Percentiles rank a stretch among this genome's conserved stretches.
phyloP scores from a whole-genome alignment of 306 rosid species.

The Lathyrus tuberosus region DNA sequence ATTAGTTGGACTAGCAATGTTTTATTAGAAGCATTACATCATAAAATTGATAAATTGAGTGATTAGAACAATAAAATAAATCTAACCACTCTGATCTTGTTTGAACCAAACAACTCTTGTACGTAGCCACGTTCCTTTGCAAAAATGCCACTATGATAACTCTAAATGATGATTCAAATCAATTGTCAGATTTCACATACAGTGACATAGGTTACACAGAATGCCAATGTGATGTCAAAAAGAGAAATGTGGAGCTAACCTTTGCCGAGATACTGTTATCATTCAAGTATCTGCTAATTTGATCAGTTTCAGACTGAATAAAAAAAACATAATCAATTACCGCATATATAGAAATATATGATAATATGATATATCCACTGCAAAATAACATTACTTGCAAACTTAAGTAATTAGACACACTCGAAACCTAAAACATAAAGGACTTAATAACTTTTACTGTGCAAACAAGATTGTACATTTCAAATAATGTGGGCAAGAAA shows the following conservation, averaged over 20 bases:
- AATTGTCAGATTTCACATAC: conserved; percentile 43
- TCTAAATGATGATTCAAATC: conserved; percentile 48
- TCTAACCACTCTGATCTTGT: conserved; percentile 92
- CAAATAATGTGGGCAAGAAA: conserved; percentile 27
- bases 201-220: conserved; percentile 21
- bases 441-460: conserved; percentile 22
- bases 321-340: conserved; percentile 36
- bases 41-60: conserved; percentile 37
- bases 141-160: conserved; percentile 84
- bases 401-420: conserved; percentile 28
- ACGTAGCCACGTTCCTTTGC: conserved; percentile 79
- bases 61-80: conserved; percentile 25
- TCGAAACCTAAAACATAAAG: conserved; percentile 21
- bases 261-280: conserved; percentile 76
- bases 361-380: conserved; percentile 11
- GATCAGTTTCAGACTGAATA: conserved; percentile 81
- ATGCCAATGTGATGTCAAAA: conserved; percentile 30
- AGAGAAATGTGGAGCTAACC: conserved; percentile 59
- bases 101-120: conserved; percentile 80
- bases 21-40: conserved; percentile 25
- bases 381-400: conserved; percentile 25
- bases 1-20: conserved; percentile 34
- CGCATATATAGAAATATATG: neutral
- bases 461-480: conserved; percentile 28
- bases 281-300: conserved; percentile 66